Evolutionary conservation across 768 basidiomycete genomes (phyloP), one percentile per base, ranked within the genome.

Genomic region (Suillus ampliporus): DNA sequence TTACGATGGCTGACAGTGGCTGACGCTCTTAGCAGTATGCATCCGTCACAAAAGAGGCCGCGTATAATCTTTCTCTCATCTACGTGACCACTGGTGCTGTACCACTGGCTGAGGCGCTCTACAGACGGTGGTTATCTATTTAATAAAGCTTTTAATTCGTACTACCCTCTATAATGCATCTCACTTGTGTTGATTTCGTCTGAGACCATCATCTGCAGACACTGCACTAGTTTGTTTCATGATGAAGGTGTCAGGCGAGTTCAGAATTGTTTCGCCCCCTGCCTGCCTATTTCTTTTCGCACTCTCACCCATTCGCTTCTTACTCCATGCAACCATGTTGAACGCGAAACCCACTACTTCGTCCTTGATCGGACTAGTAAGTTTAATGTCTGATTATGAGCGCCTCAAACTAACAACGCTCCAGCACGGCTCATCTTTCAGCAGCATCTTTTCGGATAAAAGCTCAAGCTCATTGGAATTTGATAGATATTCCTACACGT

Each of bases 51-150:
- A 81, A 82, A 58, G 94, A 96, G 70, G 87, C 95, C 9, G 94
- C 94, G 0, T 94, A 95, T 76, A 97, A 97, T 68, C 80, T 98
- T 28, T 89, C 91, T 19, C 77, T 92, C 50, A 89, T 97, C 34
- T 95, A 89, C 75, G 86, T 90, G 8, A 84, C 85, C 58, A 94
- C 91, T 3, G 94, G 93, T 2, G 90, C 91, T 1, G 81, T 83
- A 2, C 82, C 86, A 0, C 72, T 94, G 31, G 94, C 92, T 4
- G 84, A 91, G 65, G 80, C 79, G 1, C 77, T 94, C 56, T 91
- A 91, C 68, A 82, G 86, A 44, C 85, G 85, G 37, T 97, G 95
- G 94, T 78, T 97, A n/a, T 91, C 91, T 2, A 74, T 95, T 43
- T 92, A 72, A 82, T 40, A 40, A 28, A 31, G 26, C 21, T 5